Percentiles rank a stretch among this genome's conserved stretches.
Conservation (phyloP, 768 basidiomycete species). For the Suillus variegatus region DNA sequence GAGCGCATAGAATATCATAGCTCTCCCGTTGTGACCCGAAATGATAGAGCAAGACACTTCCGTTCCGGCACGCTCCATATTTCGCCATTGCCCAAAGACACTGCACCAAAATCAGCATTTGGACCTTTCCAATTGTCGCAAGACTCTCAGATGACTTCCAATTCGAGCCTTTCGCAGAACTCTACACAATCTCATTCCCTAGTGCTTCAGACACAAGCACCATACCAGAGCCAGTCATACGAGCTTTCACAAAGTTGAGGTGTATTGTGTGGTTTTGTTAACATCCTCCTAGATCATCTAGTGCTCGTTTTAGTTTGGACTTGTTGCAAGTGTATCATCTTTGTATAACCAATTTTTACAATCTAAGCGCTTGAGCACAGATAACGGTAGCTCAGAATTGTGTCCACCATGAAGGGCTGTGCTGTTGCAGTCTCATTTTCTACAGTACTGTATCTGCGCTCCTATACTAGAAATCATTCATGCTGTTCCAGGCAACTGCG, state of each 20-base stretch:
- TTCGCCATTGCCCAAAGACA: conserved; percentile 7
- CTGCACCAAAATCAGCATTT: not conserved
- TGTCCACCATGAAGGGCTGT: not conserved
- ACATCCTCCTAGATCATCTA: not conserved
- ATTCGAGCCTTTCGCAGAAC: conserved; percentile 14
- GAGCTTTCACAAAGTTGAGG: conserved; percentile 27
- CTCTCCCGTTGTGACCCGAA: conserved; percentile 3
- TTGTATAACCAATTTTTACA: not conserved
- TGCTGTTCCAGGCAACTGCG: not conserved
- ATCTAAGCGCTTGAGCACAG: not conserved
- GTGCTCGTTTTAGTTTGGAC: not conserved
- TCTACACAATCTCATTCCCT: conserved; percentile 33
- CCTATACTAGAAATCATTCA: not conserved
- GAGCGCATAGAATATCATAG: not conserved
- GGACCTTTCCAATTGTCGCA: not conserved
- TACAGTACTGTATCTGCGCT: not conserved
- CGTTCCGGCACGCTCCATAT: conserved; percentile 26
- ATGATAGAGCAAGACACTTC: conserved; percentile 17
- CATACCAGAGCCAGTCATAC: conserved; percentile 47
- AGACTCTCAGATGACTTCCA: not conserved
- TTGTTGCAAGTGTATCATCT: not conserved
- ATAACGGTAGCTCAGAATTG: not conserved
- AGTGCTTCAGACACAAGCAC: conserved; percentile 53
- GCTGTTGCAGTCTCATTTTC: not conserved
- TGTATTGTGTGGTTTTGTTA: conserved; percentile 16